These are phyloP conservation scores for Neurospora tetraspora DNA, from an alignment of 495 filamentous ascomycete genomes.

Conservation along the genomic window DNA sequence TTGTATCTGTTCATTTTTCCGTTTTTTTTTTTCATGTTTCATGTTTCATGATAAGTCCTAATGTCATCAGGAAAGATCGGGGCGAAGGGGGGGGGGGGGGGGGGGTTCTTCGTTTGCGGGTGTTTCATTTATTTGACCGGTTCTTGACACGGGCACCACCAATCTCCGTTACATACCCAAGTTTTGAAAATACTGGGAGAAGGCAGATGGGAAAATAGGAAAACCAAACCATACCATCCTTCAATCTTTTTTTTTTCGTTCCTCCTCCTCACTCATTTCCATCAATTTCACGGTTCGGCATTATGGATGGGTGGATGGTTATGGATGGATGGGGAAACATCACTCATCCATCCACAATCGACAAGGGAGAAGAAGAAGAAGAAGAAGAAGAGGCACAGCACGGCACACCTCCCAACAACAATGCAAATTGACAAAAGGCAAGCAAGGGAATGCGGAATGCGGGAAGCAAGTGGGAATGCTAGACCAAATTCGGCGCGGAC, in stretches of 20 bases:
- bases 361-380: background rate
- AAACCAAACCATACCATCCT: background rate
- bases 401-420: background rate
- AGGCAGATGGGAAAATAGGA: background rate
- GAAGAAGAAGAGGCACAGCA: background rate
- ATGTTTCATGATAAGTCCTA: background rate
- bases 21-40: background rate
- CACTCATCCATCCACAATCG: background rate
- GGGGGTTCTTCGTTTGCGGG: background rate
- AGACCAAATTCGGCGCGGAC: constrained; percentile 25
- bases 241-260: background rate
- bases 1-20: background rate
- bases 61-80: background rate
- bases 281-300: background rate
- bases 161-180: background rate
- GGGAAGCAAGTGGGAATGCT: constrained; percentile 6
- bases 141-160: background rate
- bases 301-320: background rate
- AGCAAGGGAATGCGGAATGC: constrained; percentile 1
- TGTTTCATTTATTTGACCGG: background rate
- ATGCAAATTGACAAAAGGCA: background rate
- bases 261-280: background rate
- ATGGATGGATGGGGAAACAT: background rate
- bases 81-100: no score
- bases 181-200: background rate